Evolutionary conservation across 371 early-diverging fungal genomes (phyloP).

Genomic region (Rhizopus sp.): DNA sequence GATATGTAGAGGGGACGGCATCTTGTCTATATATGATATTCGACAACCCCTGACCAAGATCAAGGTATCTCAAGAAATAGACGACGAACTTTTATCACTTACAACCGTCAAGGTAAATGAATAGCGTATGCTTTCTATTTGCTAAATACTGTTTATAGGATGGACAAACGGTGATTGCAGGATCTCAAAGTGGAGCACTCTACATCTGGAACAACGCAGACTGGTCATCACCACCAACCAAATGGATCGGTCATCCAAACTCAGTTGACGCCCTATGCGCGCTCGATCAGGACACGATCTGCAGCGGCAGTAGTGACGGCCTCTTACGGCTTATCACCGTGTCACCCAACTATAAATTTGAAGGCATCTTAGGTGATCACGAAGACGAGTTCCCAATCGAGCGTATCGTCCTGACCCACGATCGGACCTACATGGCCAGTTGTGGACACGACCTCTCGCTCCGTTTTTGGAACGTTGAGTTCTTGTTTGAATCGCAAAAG

Average conservation of each 20-base stretch:
- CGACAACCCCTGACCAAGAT: slow-evolving; percentile 72
- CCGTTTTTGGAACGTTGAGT: slow-evolving; percentile 81
- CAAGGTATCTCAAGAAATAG: slow-evolving; percentile 87
- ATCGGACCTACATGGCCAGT: slow-evolving; percentile 70
- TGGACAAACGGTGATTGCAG: slow-evolving; percentile 81
- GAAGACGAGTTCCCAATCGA: slow-evolving; percentile 86
- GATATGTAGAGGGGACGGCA: slow-evolving; percentile 78
- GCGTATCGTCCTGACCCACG: slow-evolving; percentile 63
- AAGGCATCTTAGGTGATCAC: slow-evolving; percentile 87
- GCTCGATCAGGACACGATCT: slow-evolving; percentile 79
- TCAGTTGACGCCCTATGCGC: slow-evolving; percentile 83
- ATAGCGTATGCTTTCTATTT: background rate
- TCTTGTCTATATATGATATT: slow-evolving; percentile 86
- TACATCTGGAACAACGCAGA: slow-evolving; percentile 80
- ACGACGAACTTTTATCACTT: slow-evolving; percentile 89
- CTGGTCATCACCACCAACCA: slow-evolving; percentile 68
- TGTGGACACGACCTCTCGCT: slow-evolving; percentile 85
- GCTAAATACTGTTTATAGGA: slow-evolving; percentile 39
- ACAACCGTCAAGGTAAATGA: slow-evolving; percentile 63
- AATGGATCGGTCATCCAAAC: slow-evolving; percentile 91
- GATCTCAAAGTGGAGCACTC: slow-evolving; percentile 88
- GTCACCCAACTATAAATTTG: slow-evolving; percentile 44
- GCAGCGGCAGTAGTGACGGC: slow-evolving; percentile 93
- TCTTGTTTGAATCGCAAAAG: background rate
- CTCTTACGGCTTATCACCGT: slow-evolving; percentile 55